Evolutionary conservation across 441 rosid genomes (phyloP).

Genomic region (Gossypium gossypioides): DNA sequence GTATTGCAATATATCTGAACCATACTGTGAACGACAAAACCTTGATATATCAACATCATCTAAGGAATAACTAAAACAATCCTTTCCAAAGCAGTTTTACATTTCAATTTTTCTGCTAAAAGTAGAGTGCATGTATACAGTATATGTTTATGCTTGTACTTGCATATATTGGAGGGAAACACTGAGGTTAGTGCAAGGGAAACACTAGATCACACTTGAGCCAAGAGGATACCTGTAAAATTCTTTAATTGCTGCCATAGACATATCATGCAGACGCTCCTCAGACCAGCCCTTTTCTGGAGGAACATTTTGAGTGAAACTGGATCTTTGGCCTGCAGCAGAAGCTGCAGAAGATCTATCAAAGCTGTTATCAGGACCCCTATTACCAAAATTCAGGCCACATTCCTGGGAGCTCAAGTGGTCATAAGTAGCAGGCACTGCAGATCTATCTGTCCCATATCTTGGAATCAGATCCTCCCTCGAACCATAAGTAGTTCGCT

Average conservation of each 20-base stretch:
- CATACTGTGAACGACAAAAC: background rate
- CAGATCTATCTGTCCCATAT: conserved; percentile 40
- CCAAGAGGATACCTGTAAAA: conserved; percentile 62
- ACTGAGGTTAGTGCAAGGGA: background rate
- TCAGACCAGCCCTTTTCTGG: conserved; percentile 49
- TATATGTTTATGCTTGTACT: background rate
- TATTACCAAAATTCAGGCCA: conserved; percentile 37
- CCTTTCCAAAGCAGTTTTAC: background rate
- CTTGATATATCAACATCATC: background rate
- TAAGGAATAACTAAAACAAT: background rate
- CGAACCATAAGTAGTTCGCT: conserved; percentile 30
- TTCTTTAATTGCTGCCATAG: conserved; percentile 73
- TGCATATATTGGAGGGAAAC: background rate
- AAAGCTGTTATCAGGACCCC: conserved; percentile 40
- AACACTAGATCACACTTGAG: conserved; percentile 9
- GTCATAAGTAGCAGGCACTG: conserved; percentile 41
- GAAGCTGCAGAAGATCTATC: conserved; percentile 53
- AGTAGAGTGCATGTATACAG: background rate
- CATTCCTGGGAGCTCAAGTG: conserved; percentile 43
- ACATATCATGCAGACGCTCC: conserved; percentile 49
- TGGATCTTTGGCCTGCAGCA: conserved; percentile 32
- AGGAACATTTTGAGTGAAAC: conserved; percentile 32
- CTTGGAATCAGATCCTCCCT: conserved; percentile 44
- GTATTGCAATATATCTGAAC: background rate
- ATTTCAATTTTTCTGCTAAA: background rate